phyloP scores from a whole-genome alignment of 345 rosid genomes.

The Euphorbia peplus region DNA sequence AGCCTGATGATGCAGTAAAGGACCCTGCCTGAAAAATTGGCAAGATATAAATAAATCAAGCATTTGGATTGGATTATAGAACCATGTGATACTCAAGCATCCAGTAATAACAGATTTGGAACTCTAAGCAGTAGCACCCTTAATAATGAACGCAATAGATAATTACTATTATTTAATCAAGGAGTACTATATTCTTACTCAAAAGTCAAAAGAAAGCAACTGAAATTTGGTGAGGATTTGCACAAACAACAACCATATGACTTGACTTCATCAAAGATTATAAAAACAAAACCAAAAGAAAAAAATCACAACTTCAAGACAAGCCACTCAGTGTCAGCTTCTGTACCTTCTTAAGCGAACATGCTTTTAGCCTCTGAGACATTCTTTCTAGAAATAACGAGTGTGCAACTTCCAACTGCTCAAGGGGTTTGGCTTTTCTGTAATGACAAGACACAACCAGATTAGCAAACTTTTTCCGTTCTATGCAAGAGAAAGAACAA shows the following conservation, averaged over 20 bases:
- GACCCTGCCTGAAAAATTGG: not conserved
- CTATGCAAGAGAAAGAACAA: not conserved
- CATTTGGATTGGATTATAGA: not conserved
- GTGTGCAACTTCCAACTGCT: conserved; percentile 56
- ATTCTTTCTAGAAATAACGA: conserved; percentile 61
- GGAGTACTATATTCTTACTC: not conserved
- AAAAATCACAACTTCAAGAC: not conserved
- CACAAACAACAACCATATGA: not conserved
- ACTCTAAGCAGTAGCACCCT: not conserved
- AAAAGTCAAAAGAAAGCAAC: not conserved
- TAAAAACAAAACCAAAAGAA: not conserved
- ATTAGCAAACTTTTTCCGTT: not conserved
- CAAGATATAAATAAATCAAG: not conserved
- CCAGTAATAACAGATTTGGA: too few species aligned
- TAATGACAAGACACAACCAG: conserved; percentile 6
- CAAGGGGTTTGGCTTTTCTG: conserved; percentile 73
- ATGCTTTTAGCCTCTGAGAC: conserved; percentile 45
- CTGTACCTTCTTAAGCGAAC: conserved; percentile 50
- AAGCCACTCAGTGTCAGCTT: not conserved
- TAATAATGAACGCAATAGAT: too few species aligned
- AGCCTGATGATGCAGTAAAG: not conserved
- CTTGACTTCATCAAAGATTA: not conserved
- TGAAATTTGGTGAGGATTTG: not conserved
- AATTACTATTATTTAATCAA: too few species aligned
- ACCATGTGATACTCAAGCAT: not conserved